Base-by-base conservation (phyloP, 2,329 filamentous ascomycete species). In the Claviceps pazoutovae region DNA sequence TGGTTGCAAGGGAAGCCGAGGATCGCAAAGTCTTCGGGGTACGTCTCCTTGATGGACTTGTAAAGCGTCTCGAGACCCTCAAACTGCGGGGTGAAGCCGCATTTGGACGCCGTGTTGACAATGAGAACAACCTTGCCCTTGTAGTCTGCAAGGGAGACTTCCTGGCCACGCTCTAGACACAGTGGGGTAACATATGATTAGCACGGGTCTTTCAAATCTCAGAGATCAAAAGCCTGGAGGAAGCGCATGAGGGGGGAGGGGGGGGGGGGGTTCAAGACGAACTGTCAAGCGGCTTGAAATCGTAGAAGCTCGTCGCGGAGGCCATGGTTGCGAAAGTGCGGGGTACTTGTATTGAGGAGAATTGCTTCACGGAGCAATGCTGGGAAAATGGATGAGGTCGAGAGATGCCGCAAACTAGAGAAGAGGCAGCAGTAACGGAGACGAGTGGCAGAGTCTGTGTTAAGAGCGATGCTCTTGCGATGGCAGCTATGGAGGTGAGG, bases 1-100 rank as follows among this genome's bases (percentile, higher is more conserved):
- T 98, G 93, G 78, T 97, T 98, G 83, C 91, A 97, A 53, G 93
- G 93, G 74, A 98, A 97, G 61, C 90, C 93, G 64, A 98, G 78
- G 71, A 98, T 82, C 63, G 82, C 76, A 67, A 98, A 93, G 63
- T 89, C 78, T 58, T 88, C 81, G 36, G 68, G 78, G 74, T 94
- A 74, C 63, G 80, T 75, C 58, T 74, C 74, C 60, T 80, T 81
- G 65, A 96, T 62, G 53, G 74, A 71, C 68, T 95, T 86, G 80
- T 95, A 95, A 57, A 98, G 80, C 64, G 80, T 84, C 74, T 98
- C 90, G 49, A 98, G 86, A 36, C 86, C 88, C 56, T 80, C 83
- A 71, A 93, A 96, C 72, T 98, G 93, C 13, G 89, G 89, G 2
- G 93, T 97, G 80, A 97, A 97, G 68, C 93, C 91, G 76, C 93